Percentiles rank a stretch among this genome's conserved stretches.
phyloP scores from a whole-genome alignment of 768 basidiomycete species.

The Russula virescens region DNA sequence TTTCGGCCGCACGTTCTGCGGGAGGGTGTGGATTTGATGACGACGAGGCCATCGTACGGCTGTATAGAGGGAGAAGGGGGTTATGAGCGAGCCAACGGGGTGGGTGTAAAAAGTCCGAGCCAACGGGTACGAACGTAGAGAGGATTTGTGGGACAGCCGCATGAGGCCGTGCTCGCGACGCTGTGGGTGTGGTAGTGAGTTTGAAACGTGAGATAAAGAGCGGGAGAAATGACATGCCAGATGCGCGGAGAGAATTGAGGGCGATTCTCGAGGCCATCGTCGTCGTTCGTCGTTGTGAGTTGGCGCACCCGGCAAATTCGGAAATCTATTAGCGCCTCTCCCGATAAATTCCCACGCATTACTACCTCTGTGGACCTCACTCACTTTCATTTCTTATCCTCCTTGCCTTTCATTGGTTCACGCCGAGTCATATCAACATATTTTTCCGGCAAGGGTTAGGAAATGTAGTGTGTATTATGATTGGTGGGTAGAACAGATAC shows the following conservation, averaged over 20 bases:
- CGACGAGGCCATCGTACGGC: slow-evolving; percentile 41
- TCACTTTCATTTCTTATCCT: too few species aligned
- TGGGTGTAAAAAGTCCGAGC: slow-evolving; percentile 14
- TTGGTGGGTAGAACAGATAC: too few species aligned
- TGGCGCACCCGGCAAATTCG: background rate
- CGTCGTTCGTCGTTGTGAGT: slow-evolving; percentile 11
- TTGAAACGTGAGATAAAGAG: background rate
- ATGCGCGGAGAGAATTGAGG: slow-evolving; percentile 25
- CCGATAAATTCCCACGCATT: slow-evolving; percentile 8
- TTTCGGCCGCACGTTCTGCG: slow-evolving; percentile 82
- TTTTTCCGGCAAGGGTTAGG: too few species aligned
- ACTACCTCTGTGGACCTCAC: too few species aligned
- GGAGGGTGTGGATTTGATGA: slow-evolving; percentile 54
- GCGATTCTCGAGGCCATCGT: slow-evolving; percentile 30
- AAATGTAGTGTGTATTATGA: too few species aligned
- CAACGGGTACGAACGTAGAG: slow-evolving; percentile 39
- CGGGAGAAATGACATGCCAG: slow-evolving; percentile 17
- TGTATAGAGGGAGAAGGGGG: background rate
- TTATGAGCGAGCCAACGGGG: background rate
- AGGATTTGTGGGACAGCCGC: slow-evolving; percentile 43
- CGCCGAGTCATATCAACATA: too few species aligned
- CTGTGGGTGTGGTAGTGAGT: background rate
- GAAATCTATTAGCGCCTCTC: background rate
- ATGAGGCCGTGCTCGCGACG: slow-evolving; percentile 29
- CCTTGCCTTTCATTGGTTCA: too few species aligned